Evolutionary conservation across 176 grass and related monocot species (phyloP).

Genomic region (Ensete glaucum): DNA sequence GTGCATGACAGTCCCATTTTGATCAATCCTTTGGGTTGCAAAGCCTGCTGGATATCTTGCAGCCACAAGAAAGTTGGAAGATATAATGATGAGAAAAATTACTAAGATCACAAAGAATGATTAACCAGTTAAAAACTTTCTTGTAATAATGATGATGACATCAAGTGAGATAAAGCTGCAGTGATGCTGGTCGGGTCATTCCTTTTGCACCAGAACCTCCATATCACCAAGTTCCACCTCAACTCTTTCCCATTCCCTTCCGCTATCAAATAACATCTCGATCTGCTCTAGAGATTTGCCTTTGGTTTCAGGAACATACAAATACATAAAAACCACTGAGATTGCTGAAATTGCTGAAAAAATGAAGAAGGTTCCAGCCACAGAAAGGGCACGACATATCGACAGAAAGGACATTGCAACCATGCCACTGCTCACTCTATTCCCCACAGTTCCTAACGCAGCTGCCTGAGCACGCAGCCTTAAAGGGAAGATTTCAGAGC

Average conservation of each 20-base stretch:
- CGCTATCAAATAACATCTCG: conserved; percentile 34
- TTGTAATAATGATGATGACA: neutral
- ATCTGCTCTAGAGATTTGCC: conserved; percentile 57
- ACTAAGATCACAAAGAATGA: neutral
- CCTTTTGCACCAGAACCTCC: conserved; percentile 21
- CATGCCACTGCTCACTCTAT: conserved; percentile 43
- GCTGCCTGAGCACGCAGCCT: conserved; percentile 48
- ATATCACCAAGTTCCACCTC: conserved; percentile 49
- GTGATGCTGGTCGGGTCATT: neutral
- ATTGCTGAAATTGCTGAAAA: conserved; percentile 44
- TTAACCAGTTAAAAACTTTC: neutral
- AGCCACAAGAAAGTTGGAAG: neutral
- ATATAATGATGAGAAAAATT: neutral
- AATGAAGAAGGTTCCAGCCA: conserved; percentile 36
- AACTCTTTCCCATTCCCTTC: conserved; percentile 6
- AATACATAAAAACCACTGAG: conserved; percentile 40
- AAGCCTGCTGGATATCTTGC: neutral
- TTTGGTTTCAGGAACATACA: conserved; percentile 47
- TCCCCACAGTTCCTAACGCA: conserved; percentile 46
- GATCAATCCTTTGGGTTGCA: neutral
- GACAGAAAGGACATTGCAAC: conserved; percentile 66
- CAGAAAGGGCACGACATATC: conserved; percentile 32
- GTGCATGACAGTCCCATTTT: neutral
- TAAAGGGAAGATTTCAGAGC: conserved; percentile 54
- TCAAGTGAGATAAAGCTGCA: neutral